phyloP scores from a whole-genome alignment of 305 asterid species.

The Fraxinus platypoda region DNA sequence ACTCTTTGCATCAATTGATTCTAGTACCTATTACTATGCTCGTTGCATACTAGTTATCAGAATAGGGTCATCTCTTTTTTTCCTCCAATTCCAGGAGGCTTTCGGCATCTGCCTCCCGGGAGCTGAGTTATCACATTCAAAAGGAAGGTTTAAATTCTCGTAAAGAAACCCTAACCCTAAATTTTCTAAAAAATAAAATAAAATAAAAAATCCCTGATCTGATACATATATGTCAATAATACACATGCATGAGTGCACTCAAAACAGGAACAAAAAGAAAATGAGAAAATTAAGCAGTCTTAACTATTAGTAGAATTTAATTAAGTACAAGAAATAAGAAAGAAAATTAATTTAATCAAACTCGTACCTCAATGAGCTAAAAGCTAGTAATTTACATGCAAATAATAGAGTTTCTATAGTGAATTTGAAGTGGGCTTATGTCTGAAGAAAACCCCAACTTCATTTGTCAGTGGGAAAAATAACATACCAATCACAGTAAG shows the following conservation, averaged over 20 bases:
- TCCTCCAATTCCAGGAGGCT: neutral
- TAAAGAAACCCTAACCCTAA: constrained; percentile 50
- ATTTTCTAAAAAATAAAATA: neutral
- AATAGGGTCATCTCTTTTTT: neutral
- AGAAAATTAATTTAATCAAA: constrained; percentile 11
- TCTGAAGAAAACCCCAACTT: constrained; percentile 37
- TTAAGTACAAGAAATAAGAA: constrained; percentile 27
- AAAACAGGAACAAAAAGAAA: neutral
- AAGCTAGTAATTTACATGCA: constrained; percentile 34
- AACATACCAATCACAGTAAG: constrained; percentile 16
- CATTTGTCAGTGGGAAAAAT: constrained; percentile 30
- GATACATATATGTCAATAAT: constrained; percentile 1
- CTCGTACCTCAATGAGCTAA: constrained; percentile 19
- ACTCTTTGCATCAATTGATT: neutral
- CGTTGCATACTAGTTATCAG: neutral
- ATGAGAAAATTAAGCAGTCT: neutral
- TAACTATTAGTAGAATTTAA: constrained; percentile 13
- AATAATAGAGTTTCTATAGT: constrained; percentile 5
- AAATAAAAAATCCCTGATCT: neutral
- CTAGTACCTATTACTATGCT: neutral
- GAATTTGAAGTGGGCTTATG: constrained; percentile 43
- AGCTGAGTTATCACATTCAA: neutral
- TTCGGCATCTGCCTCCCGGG: neutral
- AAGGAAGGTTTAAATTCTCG: neutral
- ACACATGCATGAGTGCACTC: constrained; percentile 19